Percentiles rank a stretch among this genome's conserved stretches.
Conservation (phyloP, 1,139 yeast species). For the Tardiomyces digboiensis region DNA sequence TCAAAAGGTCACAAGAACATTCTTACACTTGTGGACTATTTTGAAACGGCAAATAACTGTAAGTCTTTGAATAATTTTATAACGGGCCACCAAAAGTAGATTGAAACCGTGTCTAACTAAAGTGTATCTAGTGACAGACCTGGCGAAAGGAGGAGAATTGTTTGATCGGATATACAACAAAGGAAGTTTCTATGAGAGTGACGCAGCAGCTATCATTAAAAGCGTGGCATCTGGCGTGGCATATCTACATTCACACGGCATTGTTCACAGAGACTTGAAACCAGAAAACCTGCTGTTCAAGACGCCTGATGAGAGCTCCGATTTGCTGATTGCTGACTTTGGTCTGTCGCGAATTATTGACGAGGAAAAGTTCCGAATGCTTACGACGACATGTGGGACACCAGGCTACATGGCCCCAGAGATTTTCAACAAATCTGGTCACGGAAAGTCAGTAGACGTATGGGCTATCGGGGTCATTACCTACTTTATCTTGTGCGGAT, state of each 20-base stretch:
- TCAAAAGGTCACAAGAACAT: slow-evolving; percentile 47
- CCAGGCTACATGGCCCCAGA: slow-evolving; percentile 74
- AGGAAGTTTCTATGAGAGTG: slow-evolving; percentile 40
- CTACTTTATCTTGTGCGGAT: slow-evolving; percentile 65
- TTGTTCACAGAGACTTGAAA: slow-evolving; percentile 88
- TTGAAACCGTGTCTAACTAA: slow-evolving; percentile 2
- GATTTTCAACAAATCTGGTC: slow-evolving; percentile 43
- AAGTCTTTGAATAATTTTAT: no score
- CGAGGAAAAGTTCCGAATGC: slow-evolving; percentile 37
- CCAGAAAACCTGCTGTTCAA: slow-evolving; percentile 78
- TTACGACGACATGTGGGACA: slow-evolving; percentile 53
- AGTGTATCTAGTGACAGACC: slow-evolving; percentile 57
- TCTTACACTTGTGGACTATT: slow-evolving; percentile 56
- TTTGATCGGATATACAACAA: slow-evolving; percentile 48
- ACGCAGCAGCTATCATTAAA: slow-evolving; percentile 41
- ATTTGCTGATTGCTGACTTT: slow-evolving; percentile 61
- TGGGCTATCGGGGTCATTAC: slow-evolving; percentile 75
- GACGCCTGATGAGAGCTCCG: slow-evolving; percentile 33
- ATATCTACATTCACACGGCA: slow-evolving; percentile 67
- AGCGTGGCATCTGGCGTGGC: slow-evolving; percentile 42
- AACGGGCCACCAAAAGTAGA: no score
- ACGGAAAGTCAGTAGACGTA: slow-evolving; percentile 53
- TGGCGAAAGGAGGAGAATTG: slow-evolving; percentile 63
- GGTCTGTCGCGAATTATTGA: slow-evolving; percentile 48
- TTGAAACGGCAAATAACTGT: slow-evolving; percentile 51